Conservation (phyloP, 176 grass and related monocot species). For the Avena eriantha region DNA sequence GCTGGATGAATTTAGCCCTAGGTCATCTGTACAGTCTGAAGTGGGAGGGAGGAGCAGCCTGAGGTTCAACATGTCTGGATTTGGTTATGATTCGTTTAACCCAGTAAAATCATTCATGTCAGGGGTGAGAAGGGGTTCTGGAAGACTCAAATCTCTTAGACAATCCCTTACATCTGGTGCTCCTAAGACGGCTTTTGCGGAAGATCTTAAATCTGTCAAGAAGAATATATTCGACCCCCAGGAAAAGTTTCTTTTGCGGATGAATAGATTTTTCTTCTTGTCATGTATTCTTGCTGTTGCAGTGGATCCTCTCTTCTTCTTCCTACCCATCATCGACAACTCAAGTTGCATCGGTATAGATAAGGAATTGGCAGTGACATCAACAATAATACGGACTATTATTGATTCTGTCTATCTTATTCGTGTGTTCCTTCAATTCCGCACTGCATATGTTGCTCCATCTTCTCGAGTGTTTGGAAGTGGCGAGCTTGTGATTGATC, state of each 20-base stretch:
- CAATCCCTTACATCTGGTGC: slow-evolving; percentile 52
- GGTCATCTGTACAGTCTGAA: slow-evolving; percentile 69
- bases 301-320: slow-evolving; percentile 86
- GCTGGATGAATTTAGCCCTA: slow-evolving; percentile 83
- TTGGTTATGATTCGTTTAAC: slow-evolving; percentile 50
- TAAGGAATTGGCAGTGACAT: slow-evolving; percentile 57
- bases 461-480: slow-evolving; percentile 81
- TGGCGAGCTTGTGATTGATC: slow-evolving; percentile 88
- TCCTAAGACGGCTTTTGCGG: slow-evolving; percentile 65
- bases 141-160: slow-evolving; percentile 50
- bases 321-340: slow-evolving; percentile 63
- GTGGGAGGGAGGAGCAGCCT: slow-evolving; percentile 36
- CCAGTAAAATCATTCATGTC: slow-evolving; percentile 49
- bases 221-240: slow-evolving; percentile 81
- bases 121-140: slow-evolving; percentile 54
- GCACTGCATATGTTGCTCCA: slow-evolving; percentile 82
- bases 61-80: slow-evolving; percentile 49
- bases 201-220: slow-evolving; percentile 72
- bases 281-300: slow-evolving; percentile 85
- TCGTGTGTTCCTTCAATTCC: slow-evolving; percentile 73
- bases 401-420: slow-evolving; percentile 84
- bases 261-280: slow-evolving; percentile 79
- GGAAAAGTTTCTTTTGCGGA: slow-evolving; percentile 65
- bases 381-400: slow-evolving; percentile 74
- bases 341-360: slow-evolving; percentile 76